phyloP scores from a whole-genome alignment of 768 basidiomycete genomes.

The Auriscalpium vulgare region DNA sequence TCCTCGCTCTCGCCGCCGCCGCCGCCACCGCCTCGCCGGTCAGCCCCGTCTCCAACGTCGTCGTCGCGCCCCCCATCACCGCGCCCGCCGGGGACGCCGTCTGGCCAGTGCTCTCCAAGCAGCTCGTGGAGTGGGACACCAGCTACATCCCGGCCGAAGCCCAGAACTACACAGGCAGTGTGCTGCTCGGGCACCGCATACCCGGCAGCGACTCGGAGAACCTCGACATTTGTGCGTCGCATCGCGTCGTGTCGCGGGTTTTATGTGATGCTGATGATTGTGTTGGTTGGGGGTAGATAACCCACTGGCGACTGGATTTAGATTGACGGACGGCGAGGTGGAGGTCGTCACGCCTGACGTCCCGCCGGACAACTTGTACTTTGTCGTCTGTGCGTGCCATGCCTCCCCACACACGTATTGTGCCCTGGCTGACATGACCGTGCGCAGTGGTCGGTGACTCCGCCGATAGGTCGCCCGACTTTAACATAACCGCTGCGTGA shows the following conservation, averaged over 20 bases:
- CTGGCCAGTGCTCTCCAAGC: neutral
- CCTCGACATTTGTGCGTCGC: neutral
- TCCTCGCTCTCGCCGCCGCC: neutral
- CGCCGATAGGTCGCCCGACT: constrained; percentile 27
- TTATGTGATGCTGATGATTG: neutral
- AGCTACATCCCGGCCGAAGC: neutral
- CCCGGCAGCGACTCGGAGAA: neutral
- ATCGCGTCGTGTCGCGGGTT: neutral
- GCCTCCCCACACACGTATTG: neutral
- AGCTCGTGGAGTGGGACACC: constrained; percentile 1
- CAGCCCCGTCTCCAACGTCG: neutral
- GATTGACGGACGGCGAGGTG: neutral
- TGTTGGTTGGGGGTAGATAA: neutral
- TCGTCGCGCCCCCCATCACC: constrained; percentile 1
- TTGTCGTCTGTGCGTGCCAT: neutral
- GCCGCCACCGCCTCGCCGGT: neutral
- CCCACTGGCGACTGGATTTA: constrained; percentile 1
- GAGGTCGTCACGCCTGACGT: neutral
- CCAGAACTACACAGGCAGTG: neutral
- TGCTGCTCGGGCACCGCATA: neutral
- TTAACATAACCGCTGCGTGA: constrained; percentile 17
- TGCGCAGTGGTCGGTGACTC: constrained; percentile 29
- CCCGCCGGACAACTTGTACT: neutral
- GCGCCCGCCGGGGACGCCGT: constrained; percentile 1
- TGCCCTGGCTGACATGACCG: neutral